Base-by-base conservation (phyloP, 1,139 yeast genomes). In the Yamadazyma dendronema region DNA sequence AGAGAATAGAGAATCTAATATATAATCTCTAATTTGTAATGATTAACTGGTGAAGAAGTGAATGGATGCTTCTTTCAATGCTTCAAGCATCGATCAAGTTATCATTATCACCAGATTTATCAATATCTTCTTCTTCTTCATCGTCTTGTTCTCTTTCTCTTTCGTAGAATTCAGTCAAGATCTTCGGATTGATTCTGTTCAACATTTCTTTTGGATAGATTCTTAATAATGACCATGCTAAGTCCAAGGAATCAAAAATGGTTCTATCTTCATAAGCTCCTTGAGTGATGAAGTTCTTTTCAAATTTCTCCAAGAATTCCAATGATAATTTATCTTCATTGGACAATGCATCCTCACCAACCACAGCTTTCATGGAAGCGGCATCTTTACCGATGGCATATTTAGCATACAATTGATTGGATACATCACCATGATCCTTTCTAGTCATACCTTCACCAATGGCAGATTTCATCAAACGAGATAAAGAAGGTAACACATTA, bases 301-400 rank as follows among this genome's bases (percentile, higher is more conserved):
- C 99, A 57, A 92, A 92, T 72, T 92, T 92, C 62, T 94, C 98
- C 71, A 92, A 81, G 64, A 92, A 92, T 72, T 92, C 99, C 58
- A 92, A 77, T 2, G 98, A 92, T 50, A 92, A 78, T 70, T 92
- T 94, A 70, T 92, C 99, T 69, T 92, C 99, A 50, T 88, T 87
- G 26, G 97, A 89, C 57, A 92, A 77, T 28, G 99, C 98, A 68
- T 92, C 99, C 68, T 92, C 99, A 79, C 99, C 99, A 54, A 92
- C 99, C 50, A 92, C 99, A n/a, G 98, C 96, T 73, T 92, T 92
- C 99, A 92, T 92, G 53, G 98, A 97, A 35, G 98, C 98, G 23
- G 98, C 99, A 69, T 92, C 99, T 71, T 90, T 86, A 75, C 99
- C 99, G 72, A 92, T 94, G 50, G 99, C 99, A 62, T 92, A 92